These are phyloP conservation scores for Cladosporium sp. DNA, from an alignment of 2,329 filamentous ascomycete species.

Conservation along the genomic window DNA sequence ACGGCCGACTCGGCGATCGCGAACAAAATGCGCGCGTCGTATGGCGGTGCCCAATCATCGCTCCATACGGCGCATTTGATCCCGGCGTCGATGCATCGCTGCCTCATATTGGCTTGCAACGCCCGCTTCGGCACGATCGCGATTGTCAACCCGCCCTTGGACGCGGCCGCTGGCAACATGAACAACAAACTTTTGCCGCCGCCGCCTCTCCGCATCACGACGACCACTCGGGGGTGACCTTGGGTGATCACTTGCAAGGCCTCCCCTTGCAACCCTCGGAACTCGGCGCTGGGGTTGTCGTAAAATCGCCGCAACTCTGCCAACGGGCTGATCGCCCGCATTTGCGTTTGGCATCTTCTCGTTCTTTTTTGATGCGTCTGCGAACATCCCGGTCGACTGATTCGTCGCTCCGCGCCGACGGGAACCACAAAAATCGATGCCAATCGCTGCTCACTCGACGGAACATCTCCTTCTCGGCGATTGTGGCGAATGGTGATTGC, in stretches of 20 bases:
- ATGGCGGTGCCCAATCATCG: neutral
- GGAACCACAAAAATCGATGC: neutral
- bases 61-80: neutral
- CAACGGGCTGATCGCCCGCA: neutral
- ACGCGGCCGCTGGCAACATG: neutral
- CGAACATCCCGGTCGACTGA: neutral
- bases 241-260: neutral
- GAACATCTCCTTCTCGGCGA: neutral
- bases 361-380: neutral
- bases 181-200: slow-evolving; percentile 4
- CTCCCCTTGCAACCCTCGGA: neutral
- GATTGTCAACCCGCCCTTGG: neutral
- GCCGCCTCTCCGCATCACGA: neutral
- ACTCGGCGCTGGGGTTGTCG: neutral
- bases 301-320: neutral
- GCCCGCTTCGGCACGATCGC: neutral
- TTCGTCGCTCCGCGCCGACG: neutral
- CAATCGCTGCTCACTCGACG: neutral
- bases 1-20: slow-evolving; percentile 3
- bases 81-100: neutral
- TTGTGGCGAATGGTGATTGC: too few relatives aligned
- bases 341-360: neutral
- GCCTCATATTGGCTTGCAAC: neutral
- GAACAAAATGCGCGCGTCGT: neutral
- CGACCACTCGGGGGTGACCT: neutral